These are phyloP conservation scores for Venturia carpophila DNA, from an alignment of 2,329 filamentous ascomycete species.

Conservation along the genomic window DNA sequence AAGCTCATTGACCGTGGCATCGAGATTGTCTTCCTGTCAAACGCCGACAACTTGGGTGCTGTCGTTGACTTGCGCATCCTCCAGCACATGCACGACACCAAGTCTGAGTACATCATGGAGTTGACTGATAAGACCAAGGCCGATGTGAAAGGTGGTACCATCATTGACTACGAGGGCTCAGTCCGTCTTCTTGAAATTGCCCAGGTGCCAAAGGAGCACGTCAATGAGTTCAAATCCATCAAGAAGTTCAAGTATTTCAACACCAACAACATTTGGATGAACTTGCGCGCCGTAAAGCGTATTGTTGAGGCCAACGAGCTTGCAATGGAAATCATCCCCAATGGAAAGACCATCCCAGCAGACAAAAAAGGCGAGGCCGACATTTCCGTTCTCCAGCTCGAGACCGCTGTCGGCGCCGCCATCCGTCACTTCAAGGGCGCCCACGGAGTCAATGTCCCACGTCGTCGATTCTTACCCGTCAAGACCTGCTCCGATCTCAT, in stretches of 20 bases:
- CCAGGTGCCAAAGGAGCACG: conserved; percentile 98
- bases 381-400: conserved; percentile 93
- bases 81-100: conserved; percentile 98
- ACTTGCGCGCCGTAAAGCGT: conserved; percentile 93
- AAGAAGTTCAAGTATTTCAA: conserved; percentile 99
- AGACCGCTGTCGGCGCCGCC: conserved; percentile 95
- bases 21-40: conserved; percentile 97
- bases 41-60: conserved; percentile 96
- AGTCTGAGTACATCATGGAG: conserved; percentile 99
- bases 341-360: conserved; percentile 95
- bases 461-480: conserved; percentile 95
- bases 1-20: conserved; percentile 92
- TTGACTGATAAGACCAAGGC: conserved; percentile 99
- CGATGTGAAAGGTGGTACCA: conserved; percentile 99
- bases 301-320: conserved; percentile 98
- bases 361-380: conserved; percentile 99
- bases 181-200: conserved; percentile 97
- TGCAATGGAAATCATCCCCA: conserved; percentile 99
- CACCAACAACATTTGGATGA: conserved; percentile 99
- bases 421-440: conserved; percentile 99
- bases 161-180: conserved; percentile 97
- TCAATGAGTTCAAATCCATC: conserved; percentile 99
- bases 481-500: conserved; percentile 99
- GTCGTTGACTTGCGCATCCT: conserved; percentile 97
- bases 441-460: conserved; percentile 97